phyloP scores from a whole-genome alignment of 2,329 filamentous ascomycete species.

The Didymella exigua region DNA sequence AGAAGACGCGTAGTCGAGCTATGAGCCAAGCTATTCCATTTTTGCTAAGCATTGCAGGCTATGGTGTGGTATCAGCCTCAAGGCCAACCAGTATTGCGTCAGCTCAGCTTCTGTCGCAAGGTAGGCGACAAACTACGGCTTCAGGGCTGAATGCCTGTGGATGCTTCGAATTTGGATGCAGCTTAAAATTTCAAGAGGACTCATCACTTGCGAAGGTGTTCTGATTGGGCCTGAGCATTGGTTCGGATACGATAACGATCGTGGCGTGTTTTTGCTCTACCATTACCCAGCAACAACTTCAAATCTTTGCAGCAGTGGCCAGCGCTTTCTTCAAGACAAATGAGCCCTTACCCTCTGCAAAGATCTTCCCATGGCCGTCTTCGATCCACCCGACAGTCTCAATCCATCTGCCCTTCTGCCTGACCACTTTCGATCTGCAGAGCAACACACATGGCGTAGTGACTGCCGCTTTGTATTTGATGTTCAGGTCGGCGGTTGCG shows the following conservation, averaged over 20 bases:
- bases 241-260: neutral
- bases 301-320: neutral
- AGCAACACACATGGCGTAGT: slow-evolving; percentile 31
- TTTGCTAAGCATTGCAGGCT: neutral
- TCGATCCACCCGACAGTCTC: slow-evolving; percentile 31
- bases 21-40: neutral
- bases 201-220: neutral
- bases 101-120: slow-evolving; percentile 1
- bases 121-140: neutral
- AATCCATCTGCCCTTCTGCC: slow-evolving; percentile 31
- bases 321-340: slow-evolving; percentile 25
- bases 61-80: neutral
- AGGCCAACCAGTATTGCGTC: neutral
- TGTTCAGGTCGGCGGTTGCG: slow-evolving; percentile 30
- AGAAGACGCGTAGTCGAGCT: neutral
- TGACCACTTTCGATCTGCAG: slow-evolving; percentile 25
- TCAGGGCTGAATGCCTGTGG: neutral
- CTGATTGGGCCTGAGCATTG: neutral
- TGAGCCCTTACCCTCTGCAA: slow-evolving; percentile 26
- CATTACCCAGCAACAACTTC: neutral
- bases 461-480: slow-evolving; percentile 33
- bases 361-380: slow-evolving; percentile 32
- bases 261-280: neutral
- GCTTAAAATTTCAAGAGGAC: neutral
- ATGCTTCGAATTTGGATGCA: neutral